Evolutionary conservation across 805 yeast species (phyloP).

Genomic region (Lachancea lanzarotensis): DNA sequence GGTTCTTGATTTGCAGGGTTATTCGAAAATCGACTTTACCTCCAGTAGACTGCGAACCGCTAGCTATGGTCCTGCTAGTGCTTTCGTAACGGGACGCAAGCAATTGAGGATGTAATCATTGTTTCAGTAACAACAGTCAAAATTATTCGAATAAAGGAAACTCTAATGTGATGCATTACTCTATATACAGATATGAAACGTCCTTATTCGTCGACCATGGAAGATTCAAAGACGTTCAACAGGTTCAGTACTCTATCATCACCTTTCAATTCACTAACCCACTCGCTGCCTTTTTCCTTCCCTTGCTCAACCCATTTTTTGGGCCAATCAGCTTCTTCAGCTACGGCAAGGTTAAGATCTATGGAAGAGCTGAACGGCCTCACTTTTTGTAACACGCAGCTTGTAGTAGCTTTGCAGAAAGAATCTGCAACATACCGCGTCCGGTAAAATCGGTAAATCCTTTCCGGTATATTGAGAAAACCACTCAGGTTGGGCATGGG

Average conservation of each 20-base stretch:
- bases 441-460: slow-evolving; percentile 73
- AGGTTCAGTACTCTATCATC: slow-evolving; percentile 53
- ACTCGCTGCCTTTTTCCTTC: slow-evolving; percentile 68
- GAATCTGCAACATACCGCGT: slow-evolving; percentile 65
- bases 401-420: slow-evolving; percentile 51
- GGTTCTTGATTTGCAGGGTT: too few species aligned
- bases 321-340: slow-evolving; percentile 80
- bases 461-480: slow-evolving; percentile 63
- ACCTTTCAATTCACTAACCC: slow-evolving; percentile 69
- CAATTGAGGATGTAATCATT: too few species aligned
- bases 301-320: slow-evolving; percentile 74
- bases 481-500: slow-evolving; percentile 78
- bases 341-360: slow-evolving; percentile 36
- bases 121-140: too few species aligned
- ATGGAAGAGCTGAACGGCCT: slow-evolving; percentile 44
- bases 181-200: not conserved
- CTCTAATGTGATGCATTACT: too few species aligned
- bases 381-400: slow-evolving; percentile 43
- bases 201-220: not conserved
- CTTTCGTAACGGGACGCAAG: too few species aligned
- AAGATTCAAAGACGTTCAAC: slow-evolving; percentile 8
- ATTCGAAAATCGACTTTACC: too few species aligned
- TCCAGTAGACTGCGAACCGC: too few species aligned
- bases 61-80: too few species aligned
- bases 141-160: too few species aligned